Base-by-base conservation (phyloP, 306 rosid species). In the Mimosa bimucronata region DNA sequence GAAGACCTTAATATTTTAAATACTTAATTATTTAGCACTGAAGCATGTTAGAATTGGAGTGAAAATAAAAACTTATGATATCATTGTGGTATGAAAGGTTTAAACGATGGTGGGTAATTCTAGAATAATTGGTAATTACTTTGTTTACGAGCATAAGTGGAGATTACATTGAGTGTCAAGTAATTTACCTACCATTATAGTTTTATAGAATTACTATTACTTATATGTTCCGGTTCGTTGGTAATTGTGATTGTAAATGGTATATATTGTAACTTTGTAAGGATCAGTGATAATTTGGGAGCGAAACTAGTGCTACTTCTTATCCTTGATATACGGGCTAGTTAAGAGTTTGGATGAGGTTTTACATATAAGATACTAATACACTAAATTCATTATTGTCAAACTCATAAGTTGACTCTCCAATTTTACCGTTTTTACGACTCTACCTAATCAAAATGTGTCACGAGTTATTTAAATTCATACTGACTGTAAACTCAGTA, bases 341-440 rank as follows among this genome's bases (percentile, higher is more conserved):
- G 4, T 44, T 44, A 12, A 0, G 1, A 0, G 5, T 0, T 45
- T 48, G 2, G 5, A 3, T 48, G 3, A 14, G 7, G 0, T 48
- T 15, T 4, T 5, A 48, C 14, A 48, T 15, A 5, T 48, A 14
- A 4, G 19, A 48, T 1, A 10, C 13, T 3, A 3, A 42, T 0
- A 0, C 0, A 44, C 15, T 44, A 10, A 10, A 0, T 12, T 0
- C n/a, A n/a, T n/a, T n/a, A n/a, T n/a, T n/a, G n/a, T n/a, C n/a
- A n/a, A n/a, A n/a, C n/a, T n/a, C n/a, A n/a, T n/a, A n/a, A n/a
- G n/a, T n/a, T n/a, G n/a, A n/a, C n/a, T n/a, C n/a, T n/a, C n/a
- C n/a, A n/a, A n/a, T n/a, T n/a, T n/a, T n/a, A n/a, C n/a, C n/a
- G n/a, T n/a, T n/a, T n/a, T n/a, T n/a, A n/a, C n/a, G n/a, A n/a